Base-by-base conservation (phyloP, 345 rosid genomes). In the Cardamine chenopodiifolia region DNA sequence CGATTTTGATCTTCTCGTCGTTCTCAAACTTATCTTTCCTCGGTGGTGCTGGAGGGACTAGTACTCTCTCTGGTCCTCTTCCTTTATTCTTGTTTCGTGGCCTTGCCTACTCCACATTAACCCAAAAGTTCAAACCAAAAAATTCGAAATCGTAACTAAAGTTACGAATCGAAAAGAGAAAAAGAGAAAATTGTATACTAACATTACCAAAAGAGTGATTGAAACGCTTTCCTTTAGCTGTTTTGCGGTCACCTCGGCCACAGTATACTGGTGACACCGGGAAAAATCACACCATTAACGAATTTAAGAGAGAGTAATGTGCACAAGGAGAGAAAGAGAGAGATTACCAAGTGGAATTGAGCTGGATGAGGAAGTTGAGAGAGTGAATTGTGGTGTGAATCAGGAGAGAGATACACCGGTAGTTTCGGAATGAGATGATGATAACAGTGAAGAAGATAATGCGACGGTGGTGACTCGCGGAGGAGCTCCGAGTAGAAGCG, bases 201-300 rank as follows among this genome's bases (percentile, higher is more conserved):
- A 94, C 98, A 76, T 94, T 94, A 48, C 98, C 98, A 37, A 86
- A 94, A 5, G 96, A 94, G 83, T 91, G 97, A 53, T 81, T 86
- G 79, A 94, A 94, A 15, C 98, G 93, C 85, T 94, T 94, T 48
- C 98, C 98, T 73, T 77, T 94, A 11, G 79, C 89, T 10, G 98
- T 91, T 80, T 88, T 91, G 82, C 72, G 86, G 79, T 94, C 97
- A 42, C 97, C 98, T 76, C 98, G 71, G 6, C 98, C 96, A 61
- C 96, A 89, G 59, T 82, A 82, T 61, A 94, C 98, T 88, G 82
- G 81, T 7, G 12, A 35, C 25, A 48, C 13, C 35, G 1, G 59
- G 23, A 20, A 3, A 39, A 19, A 15, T 22, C 49, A 75, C n/a
- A 5, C 66, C 64, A 11, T 78, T 48, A 14, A 56, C 8, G 17